Evolutionary conservation across 2,329 filamentous ascomycete genomes (phyloP).

Genomic region (Beauveria bassiana): DNA sequence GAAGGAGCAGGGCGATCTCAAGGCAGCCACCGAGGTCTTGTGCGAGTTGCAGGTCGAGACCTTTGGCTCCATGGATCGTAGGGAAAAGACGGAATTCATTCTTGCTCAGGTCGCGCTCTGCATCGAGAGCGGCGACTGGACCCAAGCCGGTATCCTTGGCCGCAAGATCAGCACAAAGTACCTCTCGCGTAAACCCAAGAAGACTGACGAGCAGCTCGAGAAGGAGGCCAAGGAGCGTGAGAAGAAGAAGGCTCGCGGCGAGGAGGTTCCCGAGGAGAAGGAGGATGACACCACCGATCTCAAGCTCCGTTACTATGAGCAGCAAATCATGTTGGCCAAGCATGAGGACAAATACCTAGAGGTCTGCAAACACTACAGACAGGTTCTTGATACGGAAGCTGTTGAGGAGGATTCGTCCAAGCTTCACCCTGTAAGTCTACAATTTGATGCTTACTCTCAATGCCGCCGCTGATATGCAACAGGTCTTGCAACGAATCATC

Average conservation of each 20-base stretch:
- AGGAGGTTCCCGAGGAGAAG: constrained; percentile 69
- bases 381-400: constrained; percentile 91
- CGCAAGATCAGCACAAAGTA: constrained; percentile 97
- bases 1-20: constrained; percentile 87
- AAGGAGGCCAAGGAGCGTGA: constrained; percentile 85
- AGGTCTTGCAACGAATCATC: constrained; percentile 90
- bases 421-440: constrained; percentile 65
- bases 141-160: constrained; percentile 84
- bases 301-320: constrained; percentile 93
- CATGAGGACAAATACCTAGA: constrained; percentile 97
- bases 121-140: constrained; percentile 94
- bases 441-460: not conserved
- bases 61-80: constrained; percentile 93
- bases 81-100: constrained; percentile 99
- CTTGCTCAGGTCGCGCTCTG: constrained; percentile 89
- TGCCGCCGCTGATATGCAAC: constrained; percentile 13
- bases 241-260: constrained; percentile 72
- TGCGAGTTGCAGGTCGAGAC: constrained; percentile 98
- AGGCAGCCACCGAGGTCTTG: constrained; percentile 81
- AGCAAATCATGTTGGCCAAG: constrained; percentile 92
- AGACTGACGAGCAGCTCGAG: constrained; percentile 79
- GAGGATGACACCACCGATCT: constrained; percentile 91
- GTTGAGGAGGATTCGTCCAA: constrained; percentile 85
- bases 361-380: constrained; percentile 95
- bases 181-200: constrained; percentile 83